Percentiles rank a stretch among this genome's conserved stretches.
These are phyloP conservation scores for Manihot esculenta DNA, from an alignment of 441 rosid species.

Conservation along the genomic window DNA sequence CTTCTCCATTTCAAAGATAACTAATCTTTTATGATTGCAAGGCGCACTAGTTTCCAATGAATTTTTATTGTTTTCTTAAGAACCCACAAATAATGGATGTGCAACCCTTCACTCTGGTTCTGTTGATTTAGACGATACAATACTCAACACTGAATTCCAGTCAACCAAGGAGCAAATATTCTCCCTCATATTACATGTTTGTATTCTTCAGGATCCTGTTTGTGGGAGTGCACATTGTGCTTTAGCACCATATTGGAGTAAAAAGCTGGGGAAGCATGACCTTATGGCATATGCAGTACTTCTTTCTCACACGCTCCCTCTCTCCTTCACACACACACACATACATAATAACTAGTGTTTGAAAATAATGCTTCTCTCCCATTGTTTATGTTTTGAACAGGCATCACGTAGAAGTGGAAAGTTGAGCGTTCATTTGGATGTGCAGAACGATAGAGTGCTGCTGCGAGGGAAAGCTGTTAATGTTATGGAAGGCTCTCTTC, in stretches of 20 bases:
- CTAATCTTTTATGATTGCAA: too few species aligned
- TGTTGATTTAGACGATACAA: too few species aligned
- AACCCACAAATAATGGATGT: too few species aligned
- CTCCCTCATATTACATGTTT: neutral
- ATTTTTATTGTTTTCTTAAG: too few species aligned
- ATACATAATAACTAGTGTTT: too few species aligned
- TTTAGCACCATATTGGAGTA: constrained; percentile 62
- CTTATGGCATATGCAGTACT: constrained; percentile 55
- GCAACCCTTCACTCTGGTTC: too few species aligned
- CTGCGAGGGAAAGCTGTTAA: constrained; percentile 66
- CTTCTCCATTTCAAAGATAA: too few species aligned
- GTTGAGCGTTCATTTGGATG: constrained; percentile 50
- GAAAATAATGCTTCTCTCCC: neutral
- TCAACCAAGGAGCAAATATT: too few species aligned
- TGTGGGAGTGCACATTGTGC: constrained; percentile 84
- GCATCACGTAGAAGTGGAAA: constrained; percentile 76
- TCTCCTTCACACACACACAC: too few species aligned
- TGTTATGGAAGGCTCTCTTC: constrained; percentile 66
- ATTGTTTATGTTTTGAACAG: constrained; percentile 26
- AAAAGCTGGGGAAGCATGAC: constrained; percentile 56
- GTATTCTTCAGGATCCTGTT: constrained; percentile 60
- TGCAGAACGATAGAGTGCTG: constrained; percentile 52
- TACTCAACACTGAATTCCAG: too few species aligned
- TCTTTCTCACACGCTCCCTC: neutral
- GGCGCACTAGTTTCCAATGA: too few species aligned